phyloP scores from a whole-genome alignment of 2,329 filamentous ascomycete species.

The Simplicillium sp. region DNA sequence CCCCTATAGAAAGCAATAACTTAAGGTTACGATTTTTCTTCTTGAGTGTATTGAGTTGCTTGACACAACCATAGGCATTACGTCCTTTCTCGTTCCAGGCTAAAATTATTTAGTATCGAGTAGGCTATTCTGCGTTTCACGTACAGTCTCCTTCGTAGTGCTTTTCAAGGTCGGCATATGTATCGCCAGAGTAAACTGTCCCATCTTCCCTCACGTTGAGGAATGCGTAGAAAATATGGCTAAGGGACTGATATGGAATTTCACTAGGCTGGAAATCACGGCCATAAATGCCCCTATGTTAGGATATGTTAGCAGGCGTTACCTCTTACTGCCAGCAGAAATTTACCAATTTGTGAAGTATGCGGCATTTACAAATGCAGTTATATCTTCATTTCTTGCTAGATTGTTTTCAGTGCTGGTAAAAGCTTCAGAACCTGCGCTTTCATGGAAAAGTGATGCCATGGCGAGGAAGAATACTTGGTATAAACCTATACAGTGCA shows the following conservation, averaged over 20 bases:
- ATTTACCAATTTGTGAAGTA: conserved; percentile 41
- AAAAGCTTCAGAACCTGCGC: too few relatives aligned
- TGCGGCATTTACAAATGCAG: conserved; percentile 24
- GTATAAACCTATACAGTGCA: too few relatives aligned
- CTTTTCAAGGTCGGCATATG: conserved; percentile 62
- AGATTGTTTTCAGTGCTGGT: too few relatives aligned
- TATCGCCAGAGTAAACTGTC: conserved; percentile 62
- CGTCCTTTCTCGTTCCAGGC: conserved; percentile 53
- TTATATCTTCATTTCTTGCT: too few relatives aligned
- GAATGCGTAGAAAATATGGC: conserved; percentile 74
- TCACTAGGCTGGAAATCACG: conserved; percentile 64
- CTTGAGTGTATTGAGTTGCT: conserved; percentile 72
- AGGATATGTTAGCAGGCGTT: background rate
- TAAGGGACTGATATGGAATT: conserved; percentile 60
- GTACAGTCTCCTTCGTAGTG: conserved; percentile 60
- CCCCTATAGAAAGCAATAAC: conserved; percentile 70
- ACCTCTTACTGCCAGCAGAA: too few relatives aligned
- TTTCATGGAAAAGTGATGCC: too few relatives aligned
- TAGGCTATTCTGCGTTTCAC: conserved; percentile 8
- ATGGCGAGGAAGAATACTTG: too few relatives aligned
- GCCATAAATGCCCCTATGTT: conserved; percentile 58
- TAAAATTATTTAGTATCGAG: conserved; percentile 12
- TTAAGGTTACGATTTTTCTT: conserved; percentile 70
- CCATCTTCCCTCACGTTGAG: conserved; percentile 65
- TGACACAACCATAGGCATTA: conserved; percentile 73